Evolutionary conservation across 1,284 basidiomycete genomes (phyloP).

Genomic region (Marasmius tenuissimus): DNA sequence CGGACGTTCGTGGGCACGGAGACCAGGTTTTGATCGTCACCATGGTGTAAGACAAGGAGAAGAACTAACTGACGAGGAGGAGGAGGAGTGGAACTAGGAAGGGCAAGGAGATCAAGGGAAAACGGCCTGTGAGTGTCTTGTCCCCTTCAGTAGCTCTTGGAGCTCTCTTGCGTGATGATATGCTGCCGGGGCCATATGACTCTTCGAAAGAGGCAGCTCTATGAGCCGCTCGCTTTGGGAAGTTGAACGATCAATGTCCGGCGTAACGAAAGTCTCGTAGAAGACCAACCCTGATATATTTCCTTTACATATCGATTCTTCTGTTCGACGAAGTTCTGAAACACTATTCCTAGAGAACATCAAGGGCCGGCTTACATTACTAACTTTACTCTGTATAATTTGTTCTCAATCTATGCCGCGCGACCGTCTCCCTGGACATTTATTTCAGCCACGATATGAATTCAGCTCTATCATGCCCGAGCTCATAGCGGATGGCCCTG

Average conservation of each 20-base stretch:
- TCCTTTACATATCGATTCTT: background rate
- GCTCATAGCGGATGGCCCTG: too few species aligned
- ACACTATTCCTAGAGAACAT: background rate
- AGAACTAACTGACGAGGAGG: slow-evolving; percentile 74
- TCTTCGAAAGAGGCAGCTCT: slow-evolving; percentile 44
- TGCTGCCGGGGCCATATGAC: slow-evolving; percentile 78
- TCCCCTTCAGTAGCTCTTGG: background rate
- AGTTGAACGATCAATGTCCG: slow-evolving; percentile 56
- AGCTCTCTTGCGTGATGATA: slow-evolving; percentile 47
- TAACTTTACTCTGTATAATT: too few species aligned
- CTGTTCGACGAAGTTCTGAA: background rate
- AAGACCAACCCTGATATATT: background rate
- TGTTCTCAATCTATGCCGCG: too few species aligned
- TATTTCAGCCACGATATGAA: too few species aligned
- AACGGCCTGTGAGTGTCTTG: slow-evolving; percentile 8
- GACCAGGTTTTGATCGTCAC: slow-evolving; percentile 61
- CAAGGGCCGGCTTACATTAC: too few species aligned
- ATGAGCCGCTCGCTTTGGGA: slow-evolving; percentile 31
- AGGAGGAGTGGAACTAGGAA: slow-evolving; percentile 25
- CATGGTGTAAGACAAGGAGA: slow-evolving; percentile 62
- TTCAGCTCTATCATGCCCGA: too few species aligned
- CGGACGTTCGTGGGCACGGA: slow-evolving; percentile 81
- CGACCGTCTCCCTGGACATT: too few species aligned
- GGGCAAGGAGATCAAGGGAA: slow-evolving; percentile 6
- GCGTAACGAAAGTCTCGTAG: slow-evolving; percentile 19